phyloP scores from a whole-genome alignment of 257 asterid genomes.

The Ehretia macrophylla region DNA sequence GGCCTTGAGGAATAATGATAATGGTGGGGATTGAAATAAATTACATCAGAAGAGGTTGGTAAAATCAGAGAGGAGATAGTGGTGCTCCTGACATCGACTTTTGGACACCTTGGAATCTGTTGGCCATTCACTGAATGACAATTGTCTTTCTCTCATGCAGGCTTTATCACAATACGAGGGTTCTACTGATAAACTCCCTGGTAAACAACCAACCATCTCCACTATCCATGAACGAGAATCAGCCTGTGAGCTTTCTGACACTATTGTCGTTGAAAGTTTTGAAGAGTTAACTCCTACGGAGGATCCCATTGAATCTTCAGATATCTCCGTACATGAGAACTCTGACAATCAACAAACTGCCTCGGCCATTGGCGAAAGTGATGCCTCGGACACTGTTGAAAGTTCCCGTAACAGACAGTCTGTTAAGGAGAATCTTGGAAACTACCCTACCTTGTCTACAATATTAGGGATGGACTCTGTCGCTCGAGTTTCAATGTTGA shows the following conservation, averaged over 20 bases:
- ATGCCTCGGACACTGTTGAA: conserved; percentile 14
- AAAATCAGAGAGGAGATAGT: too few species aligned
- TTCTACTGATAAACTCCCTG: conserved; percentile 17
- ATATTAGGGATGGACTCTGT: conserved; percentile 63
- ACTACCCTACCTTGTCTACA: conserved; percentile 51
- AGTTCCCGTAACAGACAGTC: conserved; percentile 11
- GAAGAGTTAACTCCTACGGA: conserved; percentile 21
- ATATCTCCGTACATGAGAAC: neutral
- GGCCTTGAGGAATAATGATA: too few species aligned
- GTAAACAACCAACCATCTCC: neutral
- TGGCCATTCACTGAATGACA: neutral
- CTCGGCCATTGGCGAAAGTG: conserved; percentile 4
- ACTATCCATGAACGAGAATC: neutral
- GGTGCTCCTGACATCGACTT: too few species aligned
- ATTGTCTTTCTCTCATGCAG: conserved; percentile 31
- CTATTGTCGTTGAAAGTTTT: conserved; percentile 23
- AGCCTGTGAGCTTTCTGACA: conserved; percentile 30
- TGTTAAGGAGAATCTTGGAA: conserved; percentile 12
- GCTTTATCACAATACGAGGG: conserved; percentile 43
- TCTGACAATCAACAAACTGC: neutral
- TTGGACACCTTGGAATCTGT: too few species aligned
- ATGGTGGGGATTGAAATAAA: too few species aligned
- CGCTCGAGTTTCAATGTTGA: conserved; percentile 63
- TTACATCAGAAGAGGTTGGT: too few species aligned
- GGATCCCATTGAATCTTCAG: conserved; percentile 18